A percentile compares a stretch with the other conserved stretches of the same genome.
phyloP scores from a whole-genome alignment of 2,329 filamentous ascomycete genomes.

The Metarhizium sp. region DNA sequence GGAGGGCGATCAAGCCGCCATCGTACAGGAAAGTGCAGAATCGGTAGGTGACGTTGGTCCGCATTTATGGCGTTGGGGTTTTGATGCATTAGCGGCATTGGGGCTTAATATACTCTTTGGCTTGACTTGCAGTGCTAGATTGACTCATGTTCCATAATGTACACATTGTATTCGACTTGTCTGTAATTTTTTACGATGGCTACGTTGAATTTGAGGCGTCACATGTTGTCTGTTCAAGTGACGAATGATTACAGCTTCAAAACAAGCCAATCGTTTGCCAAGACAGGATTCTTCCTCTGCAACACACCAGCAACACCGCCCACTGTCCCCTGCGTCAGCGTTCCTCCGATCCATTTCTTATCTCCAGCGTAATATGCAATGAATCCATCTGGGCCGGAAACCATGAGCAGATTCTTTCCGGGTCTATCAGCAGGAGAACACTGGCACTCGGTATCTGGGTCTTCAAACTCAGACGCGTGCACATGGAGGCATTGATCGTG shows the following conservation, averaged over 20 bases:
- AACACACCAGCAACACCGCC: slow-evolving; percentile 58
- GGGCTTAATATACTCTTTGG: background rate
- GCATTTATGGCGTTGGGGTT: background rate
- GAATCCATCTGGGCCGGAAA: slow-evolving; percentile 90
- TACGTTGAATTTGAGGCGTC: background rate
- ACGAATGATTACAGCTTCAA: slow-evolving; percentile 34
- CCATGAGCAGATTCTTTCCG: slow-evolving; percentile 60
- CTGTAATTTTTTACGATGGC: background rate
- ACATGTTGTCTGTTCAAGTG: too few relatives aligned
- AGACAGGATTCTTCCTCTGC: slow-evolving; percentile 31
- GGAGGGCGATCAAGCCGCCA: slow-evolving; percentile 78
- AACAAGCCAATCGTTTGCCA: slow-evolving; percentile 38
- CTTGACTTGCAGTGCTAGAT: background rate
- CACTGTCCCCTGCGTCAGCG: slow-evolving; percentile 65
- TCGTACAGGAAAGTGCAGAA: slow-evolving; percentile 90
- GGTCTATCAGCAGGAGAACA: slow-evolving; percentile 17
- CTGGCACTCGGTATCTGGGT: slow-evolving; percentile 14
- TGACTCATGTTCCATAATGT: background rate
- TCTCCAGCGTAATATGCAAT: slow-evolving; percentile 68
- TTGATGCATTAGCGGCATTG: slow-evolving; percentile 7
- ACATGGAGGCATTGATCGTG: slow-evolving; percentile 22
- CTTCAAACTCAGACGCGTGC: slow-evolving; percentile 21
- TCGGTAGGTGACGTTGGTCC: slow-evolving; percentile 30
- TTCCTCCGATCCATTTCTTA: slow-evolving; percentile 65
- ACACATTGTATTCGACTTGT: background rate